Percentiles rank a stretch among this genome's conserved stretches.
These are phyloP conservation scores for Lachnellula willkommii DNA, from an alignment of 2,329 filamentous ascomycete genomes.

Conservation along the genomic window DNA sequence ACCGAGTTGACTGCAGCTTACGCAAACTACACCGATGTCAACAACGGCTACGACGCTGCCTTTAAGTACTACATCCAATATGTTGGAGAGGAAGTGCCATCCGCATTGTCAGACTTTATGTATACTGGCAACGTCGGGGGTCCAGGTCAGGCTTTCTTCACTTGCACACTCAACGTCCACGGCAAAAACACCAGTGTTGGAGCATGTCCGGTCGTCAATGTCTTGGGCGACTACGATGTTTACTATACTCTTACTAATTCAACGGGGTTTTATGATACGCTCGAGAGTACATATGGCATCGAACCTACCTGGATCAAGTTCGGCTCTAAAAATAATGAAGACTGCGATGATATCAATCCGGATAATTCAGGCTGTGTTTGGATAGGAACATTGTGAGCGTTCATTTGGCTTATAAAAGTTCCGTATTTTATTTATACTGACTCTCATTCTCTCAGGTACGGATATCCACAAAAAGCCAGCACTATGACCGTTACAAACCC, in stretches of 20 bases:
- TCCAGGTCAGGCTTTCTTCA: slow-evolving; percentile 8
- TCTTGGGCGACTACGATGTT: neutral
- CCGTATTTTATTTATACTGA: too few relatives aligned
- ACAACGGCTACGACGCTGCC: slow-evolving; percentile 10
- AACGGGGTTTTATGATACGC: slow-evolving; percentile 3
- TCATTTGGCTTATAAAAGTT: neutral
- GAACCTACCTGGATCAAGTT: slow-evolving; percentile 2
- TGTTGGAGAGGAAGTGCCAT: slow-evolving; percentile 7
- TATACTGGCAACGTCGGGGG: neutral
- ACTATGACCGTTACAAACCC: slow-evolving; percentile 5
- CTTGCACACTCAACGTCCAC: neutral
- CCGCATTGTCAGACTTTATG: slow-evolving; percentile 5
- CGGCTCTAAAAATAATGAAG: neutral
- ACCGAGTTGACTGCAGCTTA: neutral
- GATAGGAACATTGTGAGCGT: too few relatives aligned
- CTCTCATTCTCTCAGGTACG: too few relatives aligned
- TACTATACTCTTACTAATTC: slow-evolving; percentile 1
- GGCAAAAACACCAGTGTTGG: neutral
- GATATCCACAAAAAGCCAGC: neutral
- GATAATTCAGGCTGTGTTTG: too few relatives aligned
- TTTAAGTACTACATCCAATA: slow-evolving; percentile 13
- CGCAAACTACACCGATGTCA: slow-evolving; percentile 7
- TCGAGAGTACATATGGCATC: slow-evolving; percentile 2
- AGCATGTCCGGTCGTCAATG: neutral
- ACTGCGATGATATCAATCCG: neutral